Percentiles rank a stretch among this genome's conserved stretches.
phyloP scores from a whole-genome alignment of 2,329 filamentous ascomycete species.

The Ophiostoma ulmi region DNA sequence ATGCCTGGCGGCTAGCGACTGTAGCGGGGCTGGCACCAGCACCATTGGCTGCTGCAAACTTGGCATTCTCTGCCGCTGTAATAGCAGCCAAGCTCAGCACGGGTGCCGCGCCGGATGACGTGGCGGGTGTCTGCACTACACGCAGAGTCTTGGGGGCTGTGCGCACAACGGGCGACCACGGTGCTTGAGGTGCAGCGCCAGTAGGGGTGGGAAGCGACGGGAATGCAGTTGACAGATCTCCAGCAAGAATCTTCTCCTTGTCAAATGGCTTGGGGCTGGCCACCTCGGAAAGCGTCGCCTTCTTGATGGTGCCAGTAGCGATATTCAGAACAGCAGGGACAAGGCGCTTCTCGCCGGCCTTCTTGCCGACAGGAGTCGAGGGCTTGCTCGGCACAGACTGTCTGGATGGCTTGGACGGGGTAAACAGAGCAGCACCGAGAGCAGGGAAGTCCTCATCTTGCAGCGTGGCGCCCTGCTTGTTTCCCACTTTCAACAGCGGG shows the following conservation, averaged over 20 bases:
- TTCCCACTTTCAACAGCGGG: conserved; percentile 34
- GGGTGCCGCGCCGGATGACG: conserved; percentile 32
- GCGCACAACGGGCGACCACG: conserved; percentile 49
- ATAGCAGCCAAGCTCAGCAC: conserved; percentile 29
- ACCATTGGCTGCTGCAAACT: conserved; percentile 7
- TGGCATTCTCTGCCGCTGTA: conserved; percentile 27
- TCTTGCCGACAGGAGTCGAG: conserved; percentile 36
- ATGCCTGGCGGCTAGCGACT: conserved; percentile 18
- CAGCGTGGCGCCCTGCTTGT: conserved; percentile 38
- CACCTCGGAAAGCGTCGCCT: conserved; percentile 31
- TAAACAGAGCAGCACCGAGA: conserved; percentile 41
- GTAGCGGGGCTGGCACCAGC: neutral
- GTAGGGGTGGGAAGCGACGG: conserved; percentile 49
- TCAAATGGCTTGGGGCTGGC: conserved; percentile 32
- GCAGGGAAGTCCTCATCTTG: conserved; percentile 61
- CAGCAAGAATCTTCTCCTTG: conserved; percentile 33
- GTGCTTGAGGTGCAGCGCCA: conserved; percentile 39
- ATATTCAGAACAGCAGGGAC: conserved; percentile 45
- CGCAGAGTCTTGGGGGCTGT: conserved; percentile 60
- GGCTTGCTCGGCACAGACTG: conserved; percentile 30
- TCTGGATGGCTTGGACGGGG: conserved; percentile 28
- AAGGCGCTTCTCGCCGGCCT: conserved; percentile 30
- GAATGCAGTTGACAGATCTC: conserved; percentile 41
- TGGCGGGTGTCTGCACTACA: conserved; percentile 53
- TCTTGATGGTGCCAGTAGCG: conserved; percentile 39